Evolutionary conservation across 2,329 filamentous ascomycete genomes (phyloP), one percentile per base, ranked within the genome.

Genomic region (Aspergillus sp.): DNA sequence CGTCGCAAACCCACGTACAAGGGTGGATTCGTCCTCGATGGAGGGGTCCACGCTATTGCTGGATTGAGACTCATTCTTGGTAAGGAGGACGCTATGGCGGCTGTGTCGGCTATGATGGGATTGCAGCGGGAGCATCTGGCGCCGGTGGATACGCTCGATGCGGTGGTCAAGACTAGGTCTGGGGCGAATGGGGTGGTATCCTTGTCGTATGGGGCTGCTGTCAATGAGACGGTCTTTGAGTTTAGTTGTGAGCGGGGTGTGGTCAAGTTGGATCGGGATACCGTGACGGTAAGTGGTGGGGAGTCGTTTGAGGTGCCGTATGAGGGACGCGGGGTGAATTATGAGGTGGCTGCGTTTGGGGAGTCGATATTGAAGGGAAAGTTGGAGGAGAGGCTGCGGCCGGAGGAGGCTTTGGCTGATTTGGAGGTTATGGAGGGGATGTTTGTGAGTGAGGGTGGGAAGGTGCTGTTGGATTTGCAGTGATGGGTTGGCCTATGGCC

Each of bases 1-100:
- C 81, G 85, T 41, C 85, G 85, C 69, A 78, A 67, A 15, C 84
- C 85, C 0, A 77, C 78, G 32, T 81, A 86, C 66, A 84, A 87
- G 67, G 85, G 85, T 19, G 85, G 85, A 0, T 87, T 87, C 62
- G 65, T 87, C 49, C 78, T 87, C 1, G 85, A 87, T 60, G 84
- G 82, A 3, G 85, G 85, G 2, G 81, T 87, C 15, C 85, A 87
- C 65, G 82, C 82, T 60, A 71, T 83, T 32, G 84, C 85, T 25
- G 83, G 74, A 2, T 76, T 84, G 39, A 75, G 85, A 21, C 63
- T 83, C 43, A 67, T 87, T 58, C 72, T 87, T 4, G 75, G 81
- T 43, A 60, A 72, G 1, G 69, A 77, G 5, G 78, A 81, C 48
- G 75, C 77, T 1, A 70, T 80, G 39, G 73, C 77, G 3, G 74